phyloP scores from a whole-genome alignment of 768 basidiomycete species.

The Rhizopogon vesiculosus region DNA sequence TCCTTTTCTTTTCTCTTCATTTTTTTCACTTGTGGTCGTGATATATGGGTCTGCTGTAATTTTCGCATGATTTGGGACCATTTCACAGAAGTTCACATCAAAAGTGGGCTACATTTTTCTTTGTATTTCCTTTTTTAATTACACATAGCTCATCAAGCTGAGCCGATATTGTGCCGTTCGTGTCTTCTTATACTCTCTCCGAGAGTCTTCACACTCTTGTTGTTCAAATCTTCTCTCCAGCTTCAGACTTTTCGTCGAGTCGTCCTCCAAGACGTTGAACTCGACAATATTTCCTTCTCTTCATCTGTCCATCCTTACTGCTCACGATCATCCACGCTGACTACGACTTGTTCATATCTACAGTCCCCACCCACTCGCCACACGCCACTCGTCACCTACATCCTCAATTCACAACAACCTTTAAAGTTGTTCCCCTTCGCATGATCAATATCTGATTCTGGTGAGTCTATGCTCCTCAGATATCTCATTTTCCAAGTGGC shows the following conservation, averaged over 20 bases:
- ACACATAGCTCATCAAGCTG: slow-evolving; percentile 7
- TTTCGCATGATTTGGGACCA: slow-evolving; percentile 14
- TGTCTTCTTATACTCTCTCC: slow-evolving; percentile 31
- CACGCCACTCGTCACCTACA: slow-evolving; percentile 25
- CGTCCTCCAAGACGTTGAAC: slow-evolving; percentile 18
- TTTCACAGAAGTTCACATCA: slow-evolving; percentile 3
- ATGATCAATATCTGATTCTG: slow-evolving; percentile 33
- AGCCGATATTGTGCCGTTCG: slow-evolving; percentile 10
- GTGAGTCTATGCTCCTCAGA: slow-evolving; percentile 26
- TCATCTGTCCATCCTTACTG: slow-evolving; percentile 16
- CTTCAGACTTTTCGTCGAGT: slow-evolving; percentile 15
- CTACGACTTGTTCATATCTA: slow-evolving; percentile 30
- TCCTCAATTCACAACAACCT: slow-evolving; percentile 25
- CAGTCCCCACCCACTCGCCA: slow-evolving; percentile 19
- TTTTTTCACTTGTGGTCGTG: neutral
- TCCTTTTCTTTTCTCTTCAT: slow-evolving; percentile 18
- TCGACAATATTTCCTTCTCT: slow-evolving; percentile 14
- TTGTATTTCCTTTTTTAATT: slow-evolving; percentile 9
- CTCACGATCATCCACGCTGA: slow-evolving; percentile 33
- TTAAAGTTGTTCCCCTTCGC: slow-evolving; percentile 38
- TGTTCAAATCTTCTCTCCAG: slow-evolving; percentile 20
- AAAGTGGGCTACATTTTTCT: neutral
- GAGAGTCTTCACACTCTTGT: slow-evolving; percentile 15
- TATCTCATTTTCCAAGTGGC: slow-evolving; percentile 6
- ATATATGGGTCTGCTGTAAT: neutral